Evolutionary conservation across 495 filamentous ascomycete species (phyloP), one percentile per base, ranked within the genome.

Genomic region (Penicillium steckii): DNA sequence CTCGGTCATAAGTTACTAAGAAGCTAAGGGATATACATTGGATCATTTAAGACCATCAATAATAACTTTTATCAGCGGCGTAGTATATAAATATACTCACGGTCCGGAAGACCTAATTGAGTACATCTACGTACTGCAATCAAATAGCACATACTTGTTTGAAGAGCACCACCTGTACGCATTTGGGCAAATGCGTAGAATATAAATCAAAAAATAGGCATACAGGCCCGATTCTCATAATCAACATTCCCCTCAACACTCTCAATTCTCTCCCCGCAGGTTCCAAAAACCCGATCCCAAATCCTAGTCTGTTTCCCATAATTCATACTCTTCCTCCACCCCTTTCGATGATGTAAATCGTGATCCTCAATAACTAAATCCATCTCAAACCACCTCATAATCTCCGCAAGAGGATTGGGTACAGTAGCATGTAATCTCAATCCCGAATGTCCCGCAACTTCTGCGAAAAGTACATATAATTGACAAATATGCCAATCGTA

Each of bases 331-430:
- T 55, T 59, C 43, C 52, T 41, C 56, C 56, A 59, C 24, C 56
- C 56, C 35, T 55, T 55, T 8, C 56, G 56, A 51, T 59, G 56
- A 55, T 59, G 56, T 21, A 59, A 38, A 51, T 59, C 56, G 52
- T 59, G 56, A 22, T 59, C 56, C 30, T 59, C 56, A 40, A 59
- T 55, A 5, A 59, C 56, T 19, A 59, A 29, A n/a, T 59, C 51
- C 3, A 52, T 47, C 42, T 50, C 47, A 17, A 59, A 44, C 8
- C 46, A 41, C 24, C 42, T 46, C 42, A 59, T 44, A 9, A 59
- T n/a, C 52, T 47, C 50, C n/a, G 38, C 50, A 35, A 55, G 13
- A 0, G 56, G 52, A 25, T 53, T 50, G 3, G 56, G 51, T 3
- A 52, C 38, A 4, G 56, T 43, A 8, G 53, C 35, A 50, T 59